These are phyloP conservation scores for Margaritispora aquatica DNA, from an alignment of 495 filamentous ascomycete genomes.

Conservation along the genomic window DNA sequence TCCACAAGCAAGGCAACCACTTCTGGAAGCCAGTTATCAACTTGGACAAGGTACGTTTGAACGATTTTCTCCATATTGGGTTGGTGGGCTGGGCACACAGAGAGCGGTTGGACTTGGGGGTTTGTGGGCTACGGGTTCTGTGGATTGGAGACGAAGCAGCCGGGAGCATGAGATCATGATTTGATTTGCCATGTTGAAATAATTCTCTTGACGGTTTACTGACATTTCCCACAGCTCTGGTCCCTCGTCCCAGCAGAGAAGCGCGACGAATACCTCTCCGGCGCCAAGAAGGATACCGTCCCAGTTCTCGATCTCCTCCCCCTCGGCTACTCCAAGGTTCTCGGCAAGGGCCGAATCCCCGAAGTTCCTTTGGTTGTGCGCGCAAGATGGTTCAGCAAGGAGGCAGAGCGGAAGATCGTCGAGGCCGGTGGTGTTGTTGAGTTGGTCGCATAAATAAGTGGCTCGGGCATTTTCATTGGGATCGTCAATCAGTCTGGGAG, in stretches of 20 bases:
- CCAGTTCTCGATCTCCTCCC: constrained; percentile 90
- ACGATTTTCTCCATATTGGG: not conserved
- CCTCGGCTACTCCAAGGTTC: constrained; percentile 87
- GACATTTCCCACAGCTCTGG: constrained; percentile 54
- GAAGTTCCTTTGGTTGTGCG: constrained; percentile 81
- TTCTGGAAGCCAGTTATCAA: constrained; percentile 66
- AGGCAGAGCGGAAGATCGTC: constrained; percentile 93
- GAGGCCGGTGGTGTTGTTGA: constrained; percentile 87
- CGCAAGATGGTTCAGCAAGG: constrained; percentile 78
- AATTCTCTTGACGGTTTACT: no score
- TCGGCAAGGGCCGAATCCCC: constrained; percentile 88
- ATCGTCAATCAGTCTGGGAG: no score
- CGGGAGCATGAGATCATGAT: no score
- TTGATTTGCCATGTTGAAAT: no score
- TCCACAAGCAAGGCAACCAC: constrained; percentile 83
- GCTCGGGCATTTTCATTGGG: constrained; percentile 3
- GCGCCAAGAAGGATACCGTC: constrained; percentile 69
- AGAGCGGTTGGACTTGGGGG: not conserved
- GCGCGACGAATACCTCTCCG: constrained; percentile 74
- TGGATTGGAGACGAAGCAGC: no score
- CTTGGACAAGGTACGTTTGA: constrained; percentile 26
- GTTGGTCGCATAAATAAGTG: constrained; percentile 80
- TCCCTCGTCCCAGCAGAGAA: constrained; percentile 75
- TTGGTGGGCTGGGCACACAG: not conserved
- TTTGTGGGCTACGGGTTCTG: not conserved